A percentile compares a stretch with the other conserved stretches of the same genome.
Evolutionary conservation across 2,329 filamentous ascomycete genomes (phyloP).

Genomic region (Blastomyces gilchristii): DNA sequence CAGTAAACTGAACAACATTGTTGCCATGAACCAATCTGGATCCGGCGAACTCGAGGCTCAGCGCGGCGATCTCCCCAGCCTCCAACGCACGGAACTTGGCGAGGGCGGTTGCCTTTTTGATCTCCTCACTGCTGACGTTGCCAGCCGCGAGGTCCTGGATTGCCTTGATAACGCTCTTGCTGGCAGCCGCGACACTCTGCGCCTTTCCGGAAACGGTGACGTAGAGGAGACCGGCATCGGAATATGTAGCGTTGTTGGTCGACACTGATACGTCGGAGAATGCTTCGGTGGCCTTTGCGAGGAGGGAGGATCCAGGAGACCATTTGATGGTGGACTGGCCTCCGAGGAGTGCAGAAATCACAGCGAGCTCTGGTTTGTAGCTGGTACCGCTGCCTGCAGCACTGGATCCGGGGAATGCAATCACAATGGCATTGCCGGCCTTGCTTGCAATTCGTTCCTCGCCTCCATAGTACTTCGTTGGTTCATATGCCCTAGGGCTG

Average conservation of each 20-base stretch:
- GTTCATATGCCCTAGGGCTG: constrained; percentile 47
- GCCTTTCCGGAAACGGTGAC: constrained; percentile 71
- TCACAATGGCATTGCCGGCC: constrained; percentile 69
- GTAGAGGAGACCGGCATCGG: constrained; percentile 82
- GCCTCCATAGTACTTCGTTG: constrained; percentile 85
- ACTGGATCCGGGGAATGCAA: constrained; percentile 87
- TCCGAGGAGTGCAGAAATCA: constrained; percentile 80
- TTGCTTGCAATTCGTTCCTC: constrained; percentile 78
- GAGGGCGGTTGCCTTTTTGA: constrained; percentile 82
- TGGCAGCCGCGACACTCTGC: constrained; percentile 59
- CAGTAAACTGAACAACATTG: constrained; percentile 73
- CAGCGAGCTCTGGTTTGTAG: constrained; percentile 81
- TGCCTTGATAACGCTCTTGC: constrained; percentile 65
- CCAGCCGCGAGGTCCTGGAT: constrained; percentile 73
- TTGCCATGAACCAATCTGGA: constrained; percentile 70
- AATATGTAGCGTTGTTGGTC: constrained; percentile 76
- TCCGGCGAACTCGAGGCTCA: constrained; percentile 73
- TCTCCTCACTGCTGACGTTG: constrained; percentile 67
- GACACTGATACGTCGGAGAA: constrained; percentile 57
- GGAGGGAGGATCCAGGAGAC: constrained; percentile 82
- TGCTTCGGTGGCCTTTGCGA: constrained; percentile 65
- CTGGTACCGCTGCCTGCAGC: constrained; percentile 55
- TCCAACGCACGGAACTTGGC: constrained; percentile 91
- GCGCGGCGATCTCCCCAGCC: constrained; percentile 63
- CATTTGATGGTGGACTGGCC: constrained; percentile 91